Evolutionary conservation across 2,329 filamentous ascomycete species (phyloP), one percentile per base, ranked within the genome.

Genomic region (Ophiosphaerella herpotricha): DNA sequence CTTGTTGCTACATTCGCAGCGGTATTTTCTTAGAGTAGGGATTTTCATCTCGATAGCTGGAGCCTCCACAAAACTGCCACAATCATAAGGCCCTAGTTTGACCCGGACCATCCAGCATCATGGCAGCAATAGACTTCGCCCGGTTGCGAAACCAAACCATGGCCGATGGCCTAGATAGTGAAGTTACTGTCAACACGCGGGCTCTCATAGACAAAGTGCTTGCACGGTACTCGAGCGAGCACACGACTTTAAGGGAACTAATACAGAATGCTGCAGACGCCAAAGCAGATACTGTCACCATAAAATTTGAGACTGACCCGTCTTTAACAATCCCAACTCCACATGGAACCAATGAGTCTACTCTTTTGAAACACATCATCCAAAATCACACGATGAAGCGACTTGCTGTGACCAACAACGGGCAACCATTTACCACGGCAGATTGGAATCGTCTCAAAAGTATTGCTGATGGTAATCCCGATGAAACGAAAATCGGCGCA

Each of bases 181-280:
- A 94, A 36, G 94, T 99, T 48, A 99, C 94, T 0, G 94, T 99
- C 67, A 96, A 99, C 70, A 99, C 94, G 41, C 84, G 95, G 67
- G 94, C 94, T 37, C 76, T 99, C 63, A 99, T 99, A 70, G 95
- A 97, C 77, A 99, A 99, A 75, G 93, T 99, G 9, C 83, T 99
- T 42, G 94, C 94, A 8, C 83, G 94, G 68, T 99, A 99, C 72
- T 96, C 92, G 2, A 93, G 94, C 64, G 95, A 99, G 78, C 97
- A 93, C 87, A 86, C 83, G 11, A 85, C 85, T 11, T 77, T 99
- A 14, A 85, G 94, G 79, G 94, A 99, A 73, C 85, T 99, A 54
- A 91, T 99, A 38, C 94, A 99, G 70, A 99, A 99, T 71, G 94
- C 94, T n/a, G 93, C 94, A 57, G 94, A 99, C 77, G 94, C 94